phyloP scores from a whole-genome alignment of 2,329 filamentous ascomycete genomes.

The Phaeoacremonium minimum region DNA sequence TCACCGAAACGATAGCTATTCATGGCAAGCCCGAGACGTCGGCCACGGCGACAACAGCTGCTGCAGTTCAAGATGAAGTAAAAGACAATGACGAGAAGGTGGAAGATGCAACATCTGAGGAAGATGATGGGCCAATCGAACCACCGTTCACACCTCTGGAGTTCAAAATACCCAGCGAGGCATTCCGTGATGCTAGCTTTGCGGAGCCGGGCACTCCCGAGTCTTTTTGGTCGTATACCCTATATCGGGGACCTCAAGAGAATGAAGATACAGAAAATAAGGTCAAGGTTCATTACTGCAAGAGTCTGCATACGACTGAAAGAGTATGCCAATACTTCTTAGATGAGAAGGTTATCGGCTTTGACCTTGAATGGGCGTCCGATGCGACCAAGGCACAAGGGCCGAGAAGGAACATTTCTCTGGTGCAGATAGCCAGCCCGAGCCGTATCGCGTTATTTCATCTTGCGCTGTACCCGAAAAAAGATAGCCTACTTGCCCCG shows the following conservation, averaged over 20 bases:
- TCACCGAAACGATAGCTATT: too few relatives aligned
- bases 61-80: too few relatives aligned
- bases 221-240: conserved; percentile 64
- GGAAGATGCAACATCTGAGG: conserved; percentile 8
- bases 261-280: conserved; percentile 38
- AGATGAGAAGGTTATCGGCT: conserved; percentile 68
- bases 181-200: conserved; percentile 43
- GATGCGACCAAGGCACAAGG: conserved; percentile 39
- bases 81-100: conserved; percentile 1
- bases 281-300: conserved; percentile 76
- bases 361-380: conserved; percentile 82
- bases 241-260: conserved; percentile 54
- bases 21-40: too few relatives aligned
- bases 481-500: conserved; percentile 61
- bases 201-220: conserved; percentile 35
- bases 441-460: conserved; percentile 79
- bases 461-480: conserved; percentile 57
- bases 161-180: conserved; percentile 41
- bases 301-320: conserved; percentile 62
- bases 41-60: too few relatives aligned
- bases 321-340: conserved; percentile 62
- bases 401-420: conserved; percentile 66
- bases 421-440: conserved; percentile 79
- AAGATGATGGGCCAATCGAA: conserved; percentile 6
- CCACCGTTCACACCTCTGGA: conserved; percentile 32